phyloP scores from a whole-genome alignment of 305 asterid species.

The Solanum hybrid region DNA sequence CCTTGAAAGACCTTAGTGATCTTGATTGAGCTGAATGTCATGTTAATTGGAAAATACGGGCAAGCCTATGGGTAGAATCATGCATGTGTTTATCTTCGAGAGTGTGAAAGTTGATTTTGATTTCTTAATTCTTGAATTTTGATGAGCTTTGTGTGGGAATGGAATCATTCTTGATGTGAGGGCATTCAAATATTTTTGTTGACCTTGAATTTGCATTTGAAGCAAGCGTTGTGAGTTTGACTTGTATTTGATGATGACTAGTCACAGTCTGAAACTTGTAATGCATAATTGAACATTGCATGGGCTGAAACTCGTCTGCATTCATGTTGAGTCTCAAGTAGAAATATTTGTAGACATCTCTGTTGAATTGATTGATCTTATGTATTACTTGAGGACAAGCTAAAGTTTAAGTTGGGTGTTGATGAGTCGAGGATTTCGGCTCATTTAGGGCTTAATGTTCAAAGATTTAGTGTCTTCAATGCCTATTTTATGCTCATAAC shows the following conservation, averaged over 20 bases:
- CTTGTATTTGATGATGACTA: neutral
- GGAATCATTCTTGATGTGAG: neutral
- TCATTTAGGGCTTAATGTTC: no score
- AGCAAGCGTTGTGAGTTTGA: neutral
- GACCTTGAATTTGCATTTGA: neutral
- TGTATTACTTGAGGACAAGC: neutral
- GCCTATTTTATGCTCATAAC: no score
- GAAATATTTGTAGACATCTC: neutral
- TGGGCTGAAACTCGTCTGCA: neutral
- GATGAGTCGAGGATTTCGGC: no score
- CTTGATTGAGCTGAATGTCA: neutral
- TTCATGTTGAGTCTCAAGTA: neutral
- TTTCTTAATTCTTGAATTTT: neutral
- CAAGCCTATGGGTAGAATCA: neutral
- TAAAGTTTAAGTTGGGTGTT: no score
- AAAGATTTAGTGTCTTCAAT: no score
- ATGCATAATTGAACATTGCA: neutral
- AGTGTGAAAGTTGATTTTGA: neutral
- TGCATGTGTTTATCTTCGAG: neutral
- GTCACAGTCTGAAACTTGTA: neutral
- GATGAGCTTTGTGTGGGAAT: neutral
- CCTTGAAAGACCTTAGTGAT: neutral
- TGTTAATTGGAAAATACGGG: neutral
- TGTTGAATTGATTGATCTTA: neutral
- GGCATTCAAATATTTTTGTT: neutral